A percentile compares a stretch with the other conserved stretches of the same genome.
phyloP scores from a whole-genome alignment of 129 eudicot species.

The Arctium minus region DNA sequence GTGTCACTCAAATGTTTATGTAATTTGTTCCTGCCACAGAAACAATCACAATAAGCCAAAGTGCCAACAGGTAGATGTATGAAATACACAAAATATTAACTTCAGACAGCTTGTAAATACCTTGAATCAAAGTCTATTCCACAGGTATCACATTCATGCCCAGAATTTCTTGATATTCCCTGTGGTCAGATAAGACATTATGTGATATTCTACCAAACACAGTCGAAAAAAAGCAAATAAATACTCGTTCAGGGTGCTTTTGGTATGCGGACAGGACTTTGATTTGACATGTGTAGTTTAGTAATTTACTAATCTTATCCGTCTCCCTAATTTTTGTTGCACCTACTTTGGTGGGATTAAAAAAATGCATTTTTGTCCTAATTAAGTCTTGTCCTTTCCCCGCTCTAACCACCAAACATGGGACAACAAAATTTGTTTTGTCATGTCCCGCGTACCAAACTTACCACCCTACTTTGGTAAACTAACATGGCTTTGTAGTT shows the following conservation, averaged over 20 bases:
- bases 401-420: too few species aligned
- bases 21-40: conserved; percentile 57
- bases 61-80: background rate
- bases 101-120: conserved; percentile 26
- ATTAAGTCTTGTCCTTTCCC: too few species aligned
- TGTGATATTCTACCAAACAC: conserved; percentile 1
- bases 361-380: too few species aligned
- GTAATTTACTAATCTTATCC: too few species aligned
- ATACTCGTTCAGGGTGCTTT: background rate
- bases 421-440: too few species aligned
- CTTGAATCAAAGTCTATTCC: conserved; percentile 82
- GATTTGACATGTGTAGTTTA: too few species aligned
- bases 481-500: background rate
- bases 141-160: conserved; percentile 73
- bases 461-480: background rate
- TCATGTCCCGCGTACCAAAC: background rate
- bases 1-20: conserved; percentile 80
- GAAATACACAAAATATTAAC: background rate
- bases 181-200: conserved; percentile 14
- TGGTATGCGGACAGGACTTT: too few species aligned
- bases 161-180: conserved; percentile 52
- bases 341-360: too few species aligned
- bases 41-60: conserved; percentile 10
- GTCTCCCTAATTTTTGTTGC: too few species aligned
- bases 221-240: background rate